These are phyloP conservation scores for Solanum hybrid DNA, from an alignment of 305 asterid species.

Conservation along the genomic window DNA sequence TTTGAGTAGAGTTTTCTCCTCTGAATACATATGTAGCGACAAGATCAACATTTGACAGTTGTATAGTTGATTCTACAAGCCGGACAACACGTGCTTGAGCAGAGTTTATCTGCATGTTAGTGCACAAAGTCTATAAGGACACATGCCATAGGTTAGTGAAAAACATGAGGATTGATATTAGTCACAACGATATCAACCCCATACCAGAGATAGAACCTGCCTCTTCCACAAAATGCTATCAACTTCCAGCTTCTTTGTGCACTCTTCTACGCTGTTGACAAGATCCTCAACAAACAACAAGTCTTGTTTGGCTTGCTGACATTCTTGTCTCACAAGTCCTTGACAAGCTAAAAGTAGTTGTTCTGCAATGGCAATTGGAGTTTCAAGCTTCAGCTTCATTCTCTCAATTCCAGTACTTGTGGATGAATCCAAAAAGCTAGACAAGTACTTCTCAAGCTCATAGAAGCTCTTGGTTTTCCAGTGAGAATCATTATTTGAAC, in stretches of 20 bases:
- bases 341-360: slow-evolving; percentile 69
- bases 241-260: slow-evolving; percentile 54
- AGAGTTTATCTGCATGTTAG: slow-evolving; percentile 55
- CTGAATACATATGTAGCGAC: slow-evolving; percentile 55
- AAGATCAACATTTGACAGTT: slow-evolving; percentile 67
- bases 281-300: slow-evolving; percentile 52
- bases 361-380: slow-evolving; percentile 83
- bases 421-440: slow-evolving; percentile 76
- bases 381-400: slow-evolving; percentile 84
- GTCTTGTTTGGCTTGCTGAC: slow-evolving; percentile 61
- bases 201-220: slow-evolving; percentile 72
- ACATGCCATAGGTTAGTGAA: background rate
- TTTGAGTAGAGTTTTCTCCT: slow-evolving; percentile 55
- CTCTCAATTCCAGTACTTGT: slow-evolving; percentile 78
- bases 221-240: slow-evolving; percentile 81
- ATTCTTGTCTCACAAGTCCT: slow-evolving; percentile 59
- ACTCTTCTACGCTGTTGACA: slow-evolving; percentile 51
- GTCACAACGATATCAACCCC: background rate
- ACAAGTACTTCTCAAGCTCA: slow-evolving; percentile 70
- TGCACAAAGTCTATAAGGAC: background rate
- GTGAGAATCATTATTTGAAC: slow-evolving; percentile 26
- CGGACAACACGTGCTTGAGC: slow-evolving; percentile 63
- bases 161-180: background rate
- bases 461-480: slow-evolving; percentile 49
- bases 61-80: slow-evolving; percentile 70